phyloP scores from a whole-genome alignment of 106 monocot species.

The Cymbidium sinense region DNA sequence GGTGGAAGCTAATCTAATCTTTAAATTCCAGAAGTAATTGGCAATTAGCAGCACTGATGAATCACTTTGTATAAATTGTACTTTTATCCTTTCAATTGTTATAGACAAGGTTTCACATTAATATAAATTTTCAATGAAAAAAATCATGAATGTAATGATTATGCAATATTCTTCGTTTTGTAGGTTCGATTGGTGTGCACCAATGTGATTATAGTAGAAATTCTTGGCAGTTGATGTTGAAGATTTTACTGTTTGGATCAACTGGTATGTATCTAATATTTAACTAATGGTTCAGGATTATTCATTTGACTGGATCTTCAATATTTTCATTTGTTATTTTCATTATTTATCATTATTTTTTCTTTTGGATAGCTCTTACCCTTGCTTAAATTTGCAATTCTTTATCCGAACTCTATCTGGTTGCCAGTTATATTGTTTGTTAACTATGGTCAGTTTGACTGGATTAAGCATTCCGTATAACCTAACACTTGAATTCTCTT shows the following conservation, averaged over 20 bases:
- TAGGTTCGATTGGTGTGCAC: conserved; percentile 1
- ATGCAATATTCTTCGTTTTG: background rate
- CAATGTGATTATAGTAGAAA: background rate
- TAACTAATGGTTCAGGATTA: background rate
- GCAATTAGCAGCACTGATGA: background rate
- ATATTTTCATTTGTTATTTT: background rate
- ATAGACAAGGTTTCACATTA: background rate
- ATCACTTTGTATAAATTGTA: background rate
- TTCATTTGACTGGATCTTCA: background rate
- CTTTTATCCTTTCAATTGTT: background rate
- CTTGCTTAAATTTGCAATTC: background rate
- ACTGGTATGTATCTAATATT: conserved; percentile 6
- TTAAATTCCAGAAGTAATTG: background rate
- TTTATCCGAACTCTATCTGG: background rate
- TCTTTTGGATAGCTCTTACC: background rate
- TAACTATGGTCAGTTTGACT: background rate
- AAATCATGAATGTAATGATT: background rate
- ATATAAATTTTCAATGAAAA: background rate
- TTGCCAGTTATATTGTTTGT: background rate
- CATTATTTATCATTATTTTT: background rate
- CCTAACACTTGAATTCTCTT: background rate
- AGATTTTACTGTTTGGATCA: conserved; percentile 7
- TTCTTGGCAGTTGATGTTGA: conserved; percentile 3
- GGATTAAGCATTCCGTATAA: background rate
- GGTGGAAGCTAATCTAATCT: background rate